Base-by-base conservation (phyloP, 1,139 yeast genomes). In the Blastobotrys persicus region DNA sequence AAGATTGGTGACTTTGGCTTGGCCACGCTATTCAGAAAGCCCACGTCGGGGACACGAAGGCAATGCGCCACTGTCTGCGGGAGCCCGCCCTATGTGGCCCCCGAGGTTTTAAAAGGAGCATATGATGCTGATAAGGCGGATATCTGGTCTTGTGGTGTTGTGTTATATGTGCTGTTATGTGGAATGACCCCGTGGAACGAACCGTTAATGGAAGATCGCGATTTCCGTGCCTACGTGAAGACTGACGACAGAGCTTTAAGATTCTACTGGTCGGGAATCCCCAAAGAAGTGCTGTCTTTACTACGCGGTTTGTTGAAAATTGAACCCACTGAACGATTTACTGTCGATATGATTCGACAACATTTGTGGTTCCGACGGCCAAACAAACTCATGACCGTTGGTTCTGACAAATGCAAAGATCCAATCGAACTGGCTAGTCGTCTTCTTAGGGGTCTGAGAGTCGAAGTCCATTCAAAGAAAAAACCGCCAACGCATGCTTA, bases 171-270 rank as follows among this genome's bases (percentile, higher is more conserved):
- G 1, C 62, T 82, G 32, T 58, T 80, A 19, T 72, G 81, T 1
- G 88, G 88, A 1, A 78, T 78, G 54, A 79, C 82, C 0, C 85
- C 87, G 0, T 82, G 88, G 88, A 82, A 79, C 53, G 76, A 76
- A 58, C 86, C 85, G 0, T 71, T 73, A 26, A 59, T 59, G 3
- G 69, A 70, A 16, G 85, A 81, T 56, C 66, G 66, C 1, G 79
- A 77, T 54, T 83, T 74, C 55, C 62, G 64, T 9, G 64, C 65
- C 11, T 80, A 72, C 55, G 59, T 71, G 9, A 62, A 62, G 12
- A 68, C 70, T 35, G 71, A 73, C 33, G 83, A 81, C 4, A 74
- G 73, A 28, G 59, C 76, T 1, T 43, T 46, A 31, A 52, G 57
- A 4, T 59, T 59, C 17, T 80, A 83, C 0, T 81, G 87, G 87